phyloP scores from a whole-genome alignment of 192 early-diverging fungal genomes.

The Backusella tarrabulga region DNA sequence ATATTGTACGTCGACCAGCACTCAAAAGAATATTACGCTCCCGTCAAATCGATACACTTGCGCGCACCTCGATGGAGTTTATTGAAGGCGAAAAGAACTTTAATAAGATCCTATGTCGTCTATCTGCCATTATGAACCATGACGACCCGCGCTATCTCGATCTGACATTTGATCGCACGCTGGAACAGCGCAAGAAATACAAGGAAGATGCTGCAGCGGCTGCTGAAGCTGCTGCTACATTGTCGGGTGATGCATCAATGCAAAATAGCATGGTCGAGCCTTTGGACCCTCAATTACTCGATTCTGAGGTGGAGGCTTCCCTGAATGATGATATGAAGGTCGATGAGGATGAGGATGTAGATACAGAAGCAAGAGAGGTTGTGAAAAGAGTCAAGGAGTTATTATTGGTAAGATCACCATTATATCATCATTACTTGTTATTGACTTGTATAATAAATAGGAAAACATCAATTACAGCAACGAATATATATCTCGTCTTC shows the following conservation, averaged over 20 bases:
- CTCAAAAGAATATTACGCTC: constrained; percentile 53
- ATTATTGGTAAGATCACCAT: constrained; percentile 15
- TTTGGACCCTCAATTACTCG: constrained; percentile 30
- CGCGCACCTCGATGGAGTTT: constrained; percentile 56
- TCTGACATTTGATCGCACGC: constrained; percentile 45
- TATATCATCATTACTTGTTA: no score
- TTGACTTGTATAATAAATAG: constrained; percentile 27
- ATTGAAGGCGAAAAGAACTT: constrained; percentile 64
- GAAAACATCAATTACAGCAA: constrained; percentile 60
- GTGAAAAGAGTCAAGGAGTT: constrained; percentile 28
- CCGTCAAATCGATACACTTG: constrained; percentile 52
- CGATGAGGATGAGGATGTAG: background rate
- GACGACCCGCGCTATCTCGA: constrained; percentile 65
- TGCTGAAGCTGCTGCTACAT: constrained; percentile 23
- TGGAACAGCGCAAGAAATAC: constrained; percentile 16
- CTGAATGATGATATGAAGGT: background rate
- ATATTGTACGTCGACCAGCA: constrained; percentile 47
- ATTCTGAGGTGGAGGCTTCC: background rate
- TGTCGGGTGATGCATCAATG: constrained; percentile 20
- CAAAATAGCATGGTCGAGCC: constrained; percentile 7
- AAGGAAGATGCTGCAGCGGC: constrained; percentile 20
- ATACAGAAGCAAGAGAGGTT: constrained; percentile 23
- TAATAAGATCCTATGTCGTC: constrained; percentile 54
- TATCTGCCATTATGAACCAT: constrained; percentile 51
- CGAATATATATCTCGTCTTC: constrained; percentile 54